Base-by-base conservation (phyloP, 225 moss, liverwort and hornwort genomes). In the Rhytidiadelphus loreus region DNA sequence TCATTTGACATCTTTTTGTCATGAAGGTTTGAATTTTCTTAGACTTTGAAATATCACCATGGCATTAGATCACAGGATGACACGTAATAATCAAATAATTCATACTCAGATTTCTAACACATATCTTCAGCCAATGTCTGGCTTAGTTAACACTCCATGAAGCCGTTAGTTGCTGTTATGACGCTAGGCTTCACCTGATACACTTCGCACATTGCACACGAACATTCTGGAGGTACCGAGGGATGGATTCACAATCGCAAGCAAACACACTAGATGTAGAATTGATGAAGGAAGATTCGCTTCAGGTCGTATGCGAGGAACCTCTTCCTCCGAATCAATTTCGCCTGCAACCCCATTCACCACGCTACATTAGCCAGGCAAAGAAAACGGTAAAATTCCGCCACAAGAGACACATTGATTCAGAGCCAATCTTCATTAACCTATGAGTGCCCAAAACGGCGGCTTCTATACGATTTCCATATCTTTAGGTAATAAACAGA, bases 291-390 rank as follows among this genome's bases (percentile, higher is more conserved):
- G 23, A 58, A 87, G n/a, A 59, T 35, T 73, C 72, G 52, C 39
- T 86, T 86, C 61, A 68, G 28, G 43, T 72, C 69, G 52, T 77
- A 87, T 69, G 61, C 44, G 28, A 91, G 74, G 91, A 59, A 48
- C 83, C 86, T 92, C 94, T 86, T 91, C 92, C 84, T 94, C 94
- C 80, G 92, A 94, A 87, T 94, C 92, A 64, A 97, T 89, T 97
- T 95, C 79, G 92, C 95, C 94, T 17, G 9, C 39, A 72, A 72
- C 44, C 29, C 72, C 29, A 17, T 29, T 28, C 29, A 72, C 29
- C 72, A 43, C 44, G 44, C 28, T 17, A 9, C 72, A 73, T 73
- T 73, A 46, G 73, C 46, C 30, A 73, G 29, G 17, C 18, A 17
- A 46, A 18, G 30, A 73, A 46, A 18, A 4, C 7, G 3, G 30